These are phyloP conservation scores for Zasmidium cellare DNA, from an alignment of 2,329 filamentous ascomycete genomes.

Conservation along the genomic window DNA sequence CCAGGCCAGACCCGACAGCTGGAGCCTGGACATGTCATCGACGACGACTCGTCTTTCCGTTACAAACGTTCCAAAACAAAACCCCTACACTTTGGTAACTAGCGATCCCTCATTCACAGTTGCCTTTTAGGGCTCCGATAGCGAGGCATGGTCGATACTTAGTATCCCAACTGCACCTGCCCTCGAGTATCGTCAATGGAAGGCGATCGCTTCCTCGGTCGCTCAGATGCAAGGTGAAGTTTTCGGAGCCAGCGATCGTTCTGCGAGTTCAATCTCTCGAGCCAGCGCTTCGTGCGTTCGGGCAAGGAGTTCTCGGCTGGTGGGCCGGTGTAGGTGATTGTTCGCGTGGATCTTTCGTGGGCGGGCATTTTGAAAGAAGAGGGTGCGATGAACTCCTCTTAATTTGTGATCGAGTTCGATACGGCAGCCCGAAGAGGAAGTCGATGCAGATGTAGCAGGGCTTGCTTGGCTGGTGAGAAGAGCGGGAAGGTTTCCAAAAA, in stretches of 20 bases:
- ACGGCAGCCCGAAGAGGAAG: neutral
- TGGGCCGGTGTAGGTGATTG: neutral
- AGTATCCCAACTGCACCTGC: slow-evolving; percentile 1
- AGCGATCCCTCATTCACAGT: neutral
- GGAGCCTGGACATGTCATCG: too few species aligned
- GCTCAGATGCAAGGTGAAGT: neutral
- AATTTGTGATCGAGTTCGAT: neutral
- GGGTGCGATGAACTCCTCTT: too few species aligned
- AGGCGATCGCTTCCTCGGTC: neutral
- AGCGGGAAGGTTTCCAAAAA: neutral
- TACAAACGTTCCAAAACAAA: neutral
- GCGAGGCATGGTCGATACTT: neutral
- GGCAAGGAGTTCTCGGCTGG: neutral
- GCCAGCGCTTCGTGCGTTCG: neutral
- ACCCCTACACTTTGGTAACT: neutral
- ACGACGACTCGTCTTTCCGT: too few species aligned
- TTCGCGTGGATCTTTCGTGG: neutral
- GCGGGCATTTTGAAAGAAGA: neutral
- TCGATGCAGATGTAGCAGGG: too few species aligned
- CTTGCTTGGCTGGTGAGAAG: neutral
- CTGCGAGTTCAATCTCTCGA: neutral
- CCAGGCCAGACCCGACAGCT: neutral
- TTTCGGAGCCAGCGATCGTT: neutral
- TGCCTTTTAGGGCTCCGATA: neutral
- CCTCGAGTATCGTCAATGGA: neutral